Conservation (phyloP, 108 stramenopile species). For the Conticribra guillardii region DNA sequence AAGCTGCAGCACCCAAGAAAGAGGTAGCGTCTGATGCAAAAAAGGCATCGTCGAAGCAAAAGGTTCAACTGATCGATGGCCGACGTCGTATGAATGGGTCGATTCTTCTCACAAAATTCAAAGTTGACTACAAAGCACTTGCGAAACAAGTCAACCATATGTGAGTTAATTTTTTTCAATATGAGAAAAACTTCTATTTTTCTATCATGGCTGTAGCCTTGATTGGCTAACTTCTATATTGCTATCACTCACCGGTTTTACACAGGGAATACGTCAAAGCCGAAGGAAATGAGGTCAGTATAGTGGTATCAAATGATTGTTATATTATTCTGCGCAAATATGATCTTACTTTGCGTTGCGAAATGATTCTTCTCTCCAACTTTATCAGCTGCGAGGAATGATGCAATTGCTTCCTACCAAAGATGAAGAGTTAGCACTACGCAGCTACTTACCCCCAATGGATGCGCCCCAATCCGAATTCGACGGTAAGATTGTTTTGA, state of each 20-base stretch:
- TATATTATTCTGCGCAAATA: too few species aligned
- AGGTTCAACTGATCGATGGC: constrained; percentile 55
- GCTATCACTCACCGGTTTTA: neutral
- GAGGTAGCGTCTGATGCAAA: constrained; percentile 19
- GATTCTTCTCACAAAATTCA: constrained; percentile 62
- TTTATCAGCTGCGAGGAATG: constrained; percentile 26
- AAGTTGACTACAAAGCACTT: constrained; percentile 34
- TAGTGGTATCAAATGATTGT: neutral
- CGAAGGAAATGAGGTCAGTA: constrained; percentile 40
- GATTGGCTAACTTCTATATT: too few species aligned
- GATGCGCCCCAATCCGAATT: constrained; percentile 44
- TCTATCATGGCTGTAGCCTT: too few species aligned
- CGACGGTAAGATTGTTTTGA: constrained; percentile 10
- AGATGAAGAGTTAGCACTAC: constrained; percentile 42
- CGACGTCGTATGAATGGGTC: constrained; percentile 65
- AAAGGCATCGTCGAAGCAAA: constrained; percentile 39
- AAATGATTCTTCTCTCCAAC: neutral
- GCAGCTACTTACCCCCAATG: constrained; percentile 39
- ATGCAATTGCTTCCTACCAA: constrained; percentile 52
- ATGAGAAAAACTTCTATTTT: neutral
- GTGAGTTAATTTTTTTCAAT: neutral
- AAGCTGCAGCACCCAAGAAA: constrained; percentile 29
- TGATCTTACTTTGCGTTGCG: neutral
- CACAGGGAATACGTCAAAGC: constrained; percentile 33
- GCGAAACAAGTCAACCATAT: constrained; percentile 46